Evolutionary conservation across 441 rosid species (phyloP).

Genomic region (Gossypium gossypioides): DNA sequence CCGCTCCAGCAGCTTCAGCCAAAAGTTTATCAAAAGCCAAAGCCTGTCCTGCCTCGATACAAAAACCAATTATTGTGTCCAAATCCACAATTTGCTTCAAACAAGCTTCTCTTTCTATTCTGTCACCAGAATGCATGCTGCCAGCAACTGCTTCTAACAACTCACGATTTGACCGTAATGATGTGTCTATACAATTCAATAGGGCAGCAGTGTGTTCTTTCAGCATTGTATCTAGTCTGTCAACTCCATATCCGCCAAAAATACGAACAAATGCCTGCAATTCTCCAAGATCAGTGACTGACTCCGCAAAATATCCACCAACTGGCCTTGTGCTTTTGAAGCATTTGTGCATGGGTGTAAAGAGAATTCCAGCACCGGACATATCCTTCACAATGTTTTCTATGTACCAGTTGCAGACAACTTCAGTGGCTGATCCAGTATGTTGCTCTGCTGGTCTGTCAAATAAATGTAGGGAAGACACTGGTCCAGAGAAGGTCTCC

Average conservation of each 20-base stretch:
- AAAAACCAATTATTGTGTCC: slow-evolving; percentile 87
- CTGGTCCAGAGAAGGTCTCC: slow-evolving; percentile 90
- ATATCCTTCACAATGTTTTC: slow-evolving; percentile 93
- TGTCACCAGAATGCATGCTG: slow-evolving; percentile 93
- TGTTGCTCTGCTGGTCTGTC: slow-evolving; percentile 71
- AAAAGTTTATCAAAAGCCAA: slow-evolving; percentile 85
- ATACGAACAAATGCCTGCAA: slow-evolving; percentile 77
- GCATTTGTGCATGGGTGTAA: slow-evolving; percentile 80
- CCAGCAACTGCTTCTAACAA: slow-evolving; percentile 76
- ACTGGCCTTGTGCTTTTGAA: slow-evolving; percentile 98
- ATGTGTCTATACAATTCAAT: slow-evolving; percentile 88
- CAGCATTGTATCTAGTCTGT: slow-evolving; percentile 86
- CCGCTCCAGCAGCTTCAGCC: slow-evolving; percentile 85
- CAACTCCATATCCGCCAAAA: slow-evolving; percentile 94
- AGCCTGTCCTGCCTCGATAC: slow-evolving; percentile 96
- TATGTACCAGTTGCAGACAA: slow-evolving; percentile 96
- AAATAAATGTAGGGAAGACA: slow-evolving; percentile 66
- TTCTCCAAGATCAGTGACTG: slow-evolving; percentile 83
- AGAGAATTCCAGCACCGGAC: slow-evolving; percentile 91
- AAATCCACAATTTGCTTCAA: slow-evolving; percentile 82
- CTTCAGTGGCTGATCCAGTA: slow-evolving; percentile 79
- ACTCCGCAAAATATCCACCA: slow-evolving; percentile 98
- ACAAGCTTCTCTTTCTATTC: slow-evolving; percentile 69
- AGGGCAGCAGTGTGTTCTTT: slow-evolving; percentile 93
- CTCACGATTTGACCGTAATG: slow-evolving; percentile 83